A percentile compares a stretch with the other conserved stretches of the same genome.
phyloP scores from a whole-genome alignment of 2,329 filamentous ascomycete genomes.

The Penicillium sp. region DNA sequence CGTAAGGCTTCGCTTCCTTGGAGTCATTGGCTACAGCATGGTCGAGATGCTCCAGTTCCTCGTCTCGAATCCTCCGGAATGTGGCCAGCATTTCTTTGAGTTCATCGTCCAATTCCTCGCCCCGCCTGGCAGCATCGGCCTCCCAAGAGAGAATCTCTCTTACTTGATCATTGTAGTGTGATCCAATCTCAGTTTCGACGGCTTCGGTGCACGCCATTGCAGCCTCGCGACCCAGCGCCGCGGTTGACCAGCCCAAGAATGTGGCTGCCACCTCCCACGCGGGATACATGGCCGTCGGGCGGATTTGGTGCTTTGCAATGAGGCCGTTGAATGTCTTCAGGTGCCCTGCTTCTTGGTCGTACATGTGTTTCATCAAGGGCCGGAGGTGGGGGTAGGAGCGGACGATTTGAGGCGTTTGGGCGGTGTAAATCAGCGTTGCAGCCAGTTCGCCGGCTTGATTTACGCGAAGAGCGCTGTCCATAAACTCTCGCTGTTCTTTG shows the following conservation, averaged over 20 bases:
- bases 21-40: conserved; percentile 93
- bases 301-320: conserved; percentile 81
- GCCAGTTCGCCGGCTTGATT: conserved; percentile 98
- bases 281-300: conserved; percentile 90
- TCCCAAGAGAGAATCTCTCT: conserved; percentile 79
- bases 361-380: conserved; percentile 95
- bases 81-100: conserved; percentile 70
- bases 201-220: conserved; percentile 99
- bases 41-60: conserved; percentile 95
- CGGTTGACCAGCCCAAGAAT: conserved; percentile 84
- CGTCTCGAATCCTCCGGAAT: conserved; percentile 82
- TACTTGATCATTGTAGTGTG: conserved; percentile 94
- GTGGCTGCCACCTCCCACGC: conserved; percentile 81
- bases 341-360: conserved; percentile 91
- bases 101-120: conserved; percentile 79
- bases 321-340: conserved; percentile 82
- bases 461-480: conserved; percentile 82
- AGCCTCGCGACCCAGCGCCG: conserved; percentile 83
- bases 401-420: conserved; percentile 80
- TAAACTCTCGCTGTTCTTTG: conserved; percentile 69
- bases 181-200: conserved; percentile 96
- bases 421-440: conserved; percentile 88
- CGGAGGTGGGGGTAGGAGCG: conserved; percentile 82
- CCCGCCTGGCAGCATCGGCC: conserved; percentile 69
- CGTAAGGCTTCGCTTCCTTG: conserved; percentile 85